Percentiles rank a stretch among this genome's conserved stretches.
These are phyloP conservation scores for Hansenula lynferdii DNA, from an alignment of 1,139 yeast genomes.

Conservation along the genomic window DNA sequence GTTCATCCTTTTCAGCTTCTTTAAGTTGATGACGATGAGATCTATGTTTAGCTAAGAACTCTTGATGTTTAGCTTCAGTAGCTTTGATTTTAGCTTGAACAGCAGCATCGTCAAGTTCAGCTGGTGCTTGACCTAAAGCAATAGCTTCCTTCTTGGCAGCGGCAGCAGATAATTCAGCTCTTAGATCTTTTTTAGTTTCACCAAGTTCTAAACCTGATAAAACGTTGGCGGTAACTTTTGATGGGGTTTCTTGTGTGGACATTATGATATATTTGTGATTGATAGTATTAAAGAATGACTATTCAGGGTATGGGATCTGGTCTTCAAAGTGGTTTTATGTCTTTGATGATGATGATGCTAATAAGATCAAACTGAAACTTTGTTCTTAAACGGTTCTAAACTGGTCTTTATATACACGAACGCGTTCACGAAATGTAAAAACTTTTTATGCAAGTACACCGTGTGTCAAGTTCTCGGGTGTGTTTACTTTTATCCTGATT, in stretches of 20 bases:
- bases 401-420: not conserved
- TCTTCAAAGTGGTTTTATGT: not conserved
- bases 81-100: not conserved
- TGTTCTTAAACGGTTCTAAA: too few species aligned
- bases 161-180: conserved; percentile 22
- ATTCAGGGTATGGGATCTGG: not conserved
- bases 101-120: conserved; percentile 6
- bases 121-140: conserved; percentile 6
- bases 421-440: not conserved
- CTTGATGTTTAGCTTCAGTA: conserved; percentile 34
- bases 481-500: conserved; percentile 3
- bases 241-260: conserved; percentile 25
- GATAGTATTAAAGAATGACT: not conserved
- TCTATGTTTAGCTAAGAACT: conserved; percentile 54
- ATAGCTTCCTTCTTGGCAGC: conserved; percentile 19
- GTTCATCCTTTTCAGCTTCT: conserved; percentile 83
- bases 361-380: too few species aligned
- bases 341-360: not conserved
- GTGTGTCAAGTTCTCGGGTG: not conserved
- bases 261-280: conserved; percentile 9
- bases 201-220: conserved; percentile 19
- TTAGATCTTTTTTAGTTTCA: conserved; percentile 19
- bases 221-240: conserved; percentile 22
- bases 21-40: conserved; percentile 69
- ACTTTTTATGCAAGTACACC: not conserved